These are phyloP conservation scores for Tuber brumale DNA, from an alignment of 495 filamentous ascomycete species.

Conservation along the genomic window DNA sequence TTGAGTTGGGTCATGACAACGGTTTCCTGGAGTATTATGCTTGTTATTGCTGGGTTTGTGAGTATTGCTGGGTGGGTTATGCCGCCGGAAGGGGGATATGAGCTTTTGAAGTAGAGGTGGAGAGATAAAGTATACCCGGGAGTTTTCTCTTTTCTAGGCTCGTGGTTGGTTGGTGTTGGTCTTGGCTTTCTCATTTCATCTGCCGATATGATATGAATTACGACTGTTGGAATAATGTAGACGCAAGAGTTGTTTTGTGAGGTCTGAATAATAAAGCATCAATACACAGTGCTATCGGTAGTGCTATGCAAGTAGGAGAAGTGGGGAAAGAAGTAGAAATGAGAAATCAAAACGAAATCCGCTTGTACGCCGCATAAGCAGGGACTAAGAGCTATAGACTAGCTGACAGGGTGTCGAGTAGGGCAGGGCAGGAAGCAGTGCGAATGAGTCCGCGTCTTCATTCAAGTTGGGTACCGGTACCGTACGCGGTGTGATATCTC, in stretches of 20 bases:
- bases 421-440: neutral
- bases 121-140: neutral
- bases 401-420: neutral
- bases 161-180: neutral
- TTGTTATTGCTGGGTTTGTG: constrained; percentile 57
- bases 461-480: neutral
- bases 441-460: neutral
- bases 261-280: neutral
- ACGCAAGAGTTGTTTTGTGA: neutral
- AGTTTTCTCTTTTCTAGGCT: neutral
- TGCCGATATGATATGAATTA: neutral
- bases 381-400: neutral
- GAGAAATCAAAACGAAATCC: neutral
- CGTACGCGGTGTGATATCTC: neutral
- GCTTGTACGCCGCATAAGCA: neutral
- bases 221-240: neutral
- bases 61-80: constrained; percentile 58
- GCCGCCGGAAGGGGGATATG: constrained; percentile 79
- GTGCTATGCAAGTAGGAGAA: neutral
- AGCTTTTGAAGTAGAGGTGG: constrained; percentile 47
- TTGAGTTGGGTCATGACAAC: constrained; percentile 71
- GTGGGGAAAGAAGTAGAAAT: neutral
- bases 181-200: neutral
- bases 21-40: constrained; percentile 60
- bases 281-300: neutral